Evolutionary conservation across 78 protist genomes (phyloP).

Genomic region (Emiliania huxleyi): DNA sequence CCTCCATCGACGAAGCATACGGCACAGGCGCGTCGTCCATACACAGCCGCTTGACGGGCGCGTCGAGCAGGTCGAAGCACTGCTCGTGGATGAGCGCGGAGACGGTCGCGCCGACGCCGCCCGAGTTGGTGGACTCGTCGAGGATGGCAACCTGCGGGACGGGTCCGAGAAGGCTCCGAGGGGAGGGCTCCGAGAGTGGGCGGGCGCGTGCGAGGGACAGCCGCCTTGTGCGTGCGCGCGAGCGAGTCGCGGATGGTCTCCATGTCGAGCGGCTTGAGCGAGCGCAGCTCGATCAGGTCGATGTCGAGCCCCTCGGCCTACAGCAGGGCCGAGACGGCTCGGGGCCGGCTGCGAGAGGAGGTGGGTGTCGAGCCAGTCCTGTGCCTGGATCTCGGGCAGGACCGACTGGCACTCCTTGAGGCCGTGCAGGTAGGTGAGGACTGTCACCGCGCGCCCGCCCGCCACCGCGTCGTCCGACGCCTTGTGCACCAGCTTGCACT

Average conservation of each 20-base stretch:
- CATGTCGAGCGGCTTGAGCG: slow-evolving; percentile 49
- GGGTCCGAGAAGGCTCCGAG: too few relatives aligned
- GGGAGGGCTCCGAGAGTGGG: too few relatives aligned
- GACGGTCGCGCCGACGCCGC: slow-evolving; percentile 49
- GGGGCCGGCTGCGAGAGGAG: slow-evolving; percentile 17
- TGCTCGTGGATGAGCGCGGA: slow-evolving; percentile 29
- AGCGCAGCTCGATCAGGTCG: slow-evolving; percentile 45
- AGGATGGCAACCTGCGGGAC: slow-evolving; percentile 35
- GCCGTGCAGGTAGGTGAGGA: slow-evolving; percentile 48
- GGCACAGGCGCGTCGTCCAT: slow-evolving; percentile 58
- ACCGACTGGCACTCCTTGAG: slow-evolving; percentile 13
- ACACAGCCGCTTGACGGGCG: slow-evolving; percentile 36
- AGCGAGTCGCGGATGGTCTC: slow-evolving; percentile 36
- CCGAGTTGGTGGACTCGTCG: slow-evolving; percentile 45
- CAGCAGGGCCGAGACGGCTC: not conserved
- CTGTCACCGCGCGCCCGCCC: slow-evolving; percentile 39
- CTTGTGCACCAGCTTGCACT: not conserved
- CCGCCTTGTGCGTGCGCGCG: not conserved
- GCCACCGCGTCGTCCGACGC: slow-evolving; percentile 25
- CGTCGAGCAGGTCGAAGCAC: slow-evolving; percentile 42
- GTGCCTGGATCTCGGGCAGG: not conserved
- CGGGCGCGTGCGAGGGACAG: too few relatives aligned
- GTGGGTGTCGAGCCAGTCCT: slow-evolving; percentile 28
- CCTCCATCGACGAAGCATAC: slow-evolving; percentile 42
- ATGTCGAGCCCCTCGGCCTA: slow-evolving; percentile 29